phyloP scores from a whole-genome alignment of 1,139 yeast species.

The Pneumocystis jirovecii region DNA sequence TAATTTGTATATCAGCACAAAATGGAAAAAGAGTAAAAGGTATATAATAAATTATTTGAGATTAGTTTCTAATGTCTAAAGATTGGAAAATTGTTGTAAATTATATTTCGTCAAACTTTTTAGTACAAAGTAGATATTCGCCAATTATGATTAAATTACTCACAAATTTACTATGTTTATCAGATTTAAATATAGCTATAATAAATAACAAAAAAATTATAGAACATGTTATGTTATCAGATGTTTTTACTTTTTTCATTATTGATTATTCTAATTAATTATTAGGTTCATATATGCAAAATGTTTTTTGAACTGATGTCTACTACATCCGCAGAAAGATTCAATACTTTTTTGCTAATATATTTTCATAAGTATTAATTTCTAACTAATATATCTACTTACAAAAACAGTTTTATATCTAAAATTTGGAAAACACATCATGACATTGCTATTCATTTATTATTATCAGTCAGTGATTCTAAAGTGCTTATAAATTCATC shows the following conservation, averaged over 20 bases:
- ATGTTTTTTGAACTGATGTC: constrained; percentile 30
- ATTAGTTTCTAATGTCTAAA: background rate
- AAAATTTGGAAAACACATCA: background rate
- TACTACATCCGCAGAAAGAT: constrained; percentile 19
- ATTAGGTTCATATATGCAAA: constrained; percentile 12
- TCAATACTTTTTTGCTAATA: constrained; percentile 16
- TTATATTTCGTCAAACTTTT: background rate
- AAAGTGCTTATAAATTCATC: background rate
- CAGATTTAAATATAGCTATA: constrained; percentile 18
- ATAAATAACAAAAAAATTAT: constrained; percentile 15
- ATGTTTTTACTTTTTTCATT: background rate
- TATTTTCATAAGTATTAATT: constrained; percentile 11
- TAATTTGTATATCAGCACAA: constrained; percentile 12
- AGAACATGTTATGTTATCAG: constrained; percentile 2
- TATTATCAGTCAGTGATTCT: background rate
- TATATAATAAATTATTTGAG: background rate
- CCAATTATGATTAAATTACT: background rate
- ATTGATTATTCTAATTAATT: background rate
- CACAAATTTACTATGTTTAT: constrained; percentile 14
- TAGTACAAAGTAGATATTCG: background rate
- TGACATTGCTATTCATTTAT: background rate
- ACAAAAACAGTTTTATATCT: background rate
- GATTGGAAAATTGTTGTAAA: background rate
- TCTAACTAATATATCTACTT: background rate
- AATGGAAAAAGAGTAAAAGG: background rate